Evolutionary conservation across 1,284 basidiomycete species (phyloP), one percentile per base, ranked within the genome.

Genomic region (Pulchroboletus neoregius): DNA sequence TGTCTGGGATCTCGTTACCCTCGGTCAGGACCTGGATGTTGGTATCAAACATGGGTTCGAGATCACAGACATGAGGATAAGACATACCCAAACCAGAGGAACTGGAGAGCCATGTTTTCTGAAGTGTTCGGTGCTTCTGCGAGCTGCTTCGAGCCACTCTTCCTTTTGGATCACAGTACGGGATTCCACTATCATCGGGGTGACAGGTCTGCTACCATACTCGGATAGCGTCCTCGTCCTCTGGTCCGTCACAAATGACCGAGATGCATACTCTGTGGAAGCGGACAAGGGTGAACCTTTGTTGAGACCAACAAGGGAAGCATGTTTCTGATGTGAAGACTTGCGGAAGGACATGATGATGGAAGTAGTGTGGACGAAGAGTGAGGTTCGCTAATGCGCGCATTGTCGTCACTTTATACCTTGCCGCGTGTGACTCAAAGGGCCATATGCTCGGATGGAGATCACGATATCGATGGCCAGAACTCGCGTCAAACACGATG

Each of bases 41-140:
- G 13, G 20, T 5, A 12, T 45, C 10, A 36, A 27, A 20, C 23
- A 9, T 27, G 18, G 7, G 6, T 18, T 23, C 34, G 18, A 39
- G 39, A 38, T 13, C 20, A n/a, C 20, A 20, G 20, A 20, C 4
- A 20, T 20, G 20, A 23, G 22, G 0, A 16, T 0, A 12, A 28
- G 5, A 10, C 52, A 30, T 46, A 64, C 62, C 61, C 62, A 68
- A 46, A 64, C 63, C 9, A 64, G 43, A 33, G 62, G 62, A 7
- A 68, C 18, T 0, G 64, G 41, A 7, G 62, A 68, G 11, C 66
- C 62, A 11, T 66, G 45, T 40, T 2, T 32, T 38, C 51, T 68
- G 31, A 68, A 68, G 11, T 62, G 46, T 34, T 62, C 52, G 0
- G 62, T 64, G 27, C 63, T 60, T 32, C 53, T 49, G 20, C 63